Base-by-base conservation (phyloP, 768 basidiomycete genomes). In the Collybia mongolica region DNA sequence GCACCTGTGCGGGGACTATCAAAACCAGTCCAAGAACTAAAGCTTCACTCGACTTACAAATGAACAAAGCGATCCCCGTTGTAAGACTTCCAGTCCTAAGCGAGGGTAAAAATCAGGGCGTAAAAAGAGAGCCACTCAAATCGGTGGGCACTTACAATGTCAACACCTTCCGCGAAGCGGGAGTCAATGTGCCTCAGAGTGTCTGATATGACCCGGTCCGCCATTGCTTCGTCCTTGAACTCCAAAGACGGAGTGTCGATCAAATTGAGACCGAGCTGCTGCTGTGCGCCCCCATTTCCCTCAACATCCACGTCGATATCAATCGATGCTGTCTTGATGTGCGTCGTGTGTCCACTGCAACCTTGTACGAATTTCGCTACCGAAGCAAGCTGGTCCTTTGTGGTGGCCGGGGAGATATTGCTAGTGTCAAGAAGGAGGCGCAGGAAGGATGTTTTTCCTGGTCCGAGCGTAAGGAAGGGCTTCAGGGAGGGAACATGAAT, bases 381-480 rank as follows among this genome's bases (percentile, higher is more conserved):
- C 62, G 83, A 83, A 46, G 81, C 80, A 57, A 89, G 82, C 74
- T 93, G 89, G 62, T 89, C 88, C 62, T 82, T 84, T 42, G 80
- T 74, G 47, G 82, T 79, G 18, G 73, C 64, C 36, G 77, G 71
- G 12, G 88, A 79, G 61, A 92, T 74, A 64, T 80, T 73, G 73
- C 80, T 80, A 56, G 91, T 90, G 74, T 91, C 89, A 67, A 92
- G 81, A 56, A 93, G 77, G 61, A 92, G 86, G 50, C 89, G 83
- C 63, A 92, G 84, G 63, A 93, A 88, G 53, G 88, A 86, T 19
- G 90, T 90, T 79, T 93, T 93, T 70, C 88, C 83, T 78, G 73
- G 71, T 70, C 69, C 69, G 71, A 65, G 69, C 55, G 61, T 61
- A 57, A 60, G 56, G 48, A 59, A 48, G 53, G 38, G 46, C 51